phyloP scores from a whole-genome alignment of 225 moss, liverwort and hornwort species.

The Takakia lepidozioides region DNA sequence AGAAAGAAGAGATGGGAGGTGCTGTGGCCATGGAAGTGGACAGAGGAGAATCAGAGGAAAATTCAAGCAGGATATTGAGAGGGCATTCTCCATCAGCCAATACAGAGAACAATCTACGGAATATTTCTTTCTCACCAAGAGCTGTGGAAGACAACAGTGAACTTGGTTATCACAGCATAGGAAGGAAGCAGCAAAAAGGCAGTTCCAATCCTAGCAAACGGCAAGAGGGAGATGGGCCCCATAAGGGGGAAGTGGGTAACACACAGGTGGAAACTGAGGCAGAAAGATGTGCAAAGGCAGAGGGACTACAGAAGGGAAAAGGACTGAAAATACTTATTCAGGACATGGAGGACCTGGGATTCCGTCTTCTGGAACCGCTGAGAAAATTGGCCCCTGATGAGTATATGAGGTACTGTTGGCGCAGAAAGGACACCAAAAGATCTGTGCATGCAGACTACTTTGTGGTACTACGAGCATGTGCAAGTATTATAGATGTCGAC shows the following conservation, averaged over 20 bases:
- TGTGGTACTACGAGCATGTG: slow-evolving; percentile 63
- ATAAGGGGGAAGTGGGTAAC: slow-evolving; percentile 11
- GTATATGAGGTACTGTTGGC: slow-evolving; percentile 22
- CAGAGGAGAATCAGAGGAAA: not conserved
- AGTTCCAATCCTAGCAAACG: not conserved
- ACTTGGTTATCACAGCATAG: too few species aligned
- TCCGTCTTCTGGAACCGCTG: slow-evolving; percentile 41
- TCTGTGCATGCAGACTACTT: slow-evolving; percentile 76
- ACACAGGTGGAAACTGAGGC: slow-evolving; percentile 6
- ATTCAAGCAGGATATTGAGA: not conserved
- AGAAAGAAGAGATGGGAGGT: too few species aligned
- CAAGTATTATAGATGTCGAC: slow-evolving; percentile 56
- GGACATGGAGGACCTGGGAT: slow-evolving; percentile 69
- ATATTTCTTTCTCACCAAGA: too few species aligned
- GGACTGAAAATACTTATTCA: slow-evolving; percentile 33
- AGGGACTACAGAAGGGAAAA: too few species aligned
- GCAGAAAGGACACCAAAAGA: slow-evolving; percentile 4
- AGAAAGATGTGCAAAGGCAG: not conserved
- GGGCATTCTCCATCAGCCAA: not conserved
- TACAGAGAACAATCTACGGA: not conserved
- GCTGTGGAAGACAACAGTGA: too few species aligned
- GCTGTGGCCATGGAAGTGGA: not conserved
- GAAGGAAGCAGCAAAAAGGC: not conserved
- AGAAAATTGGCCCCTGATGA: slow-evolving; percentile 18
- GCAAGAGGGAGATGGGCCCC: not conserved